Base-by-base conservation (phyloP, 768 basidiomycete species). In the Dioszegia hungarica region DNA sequence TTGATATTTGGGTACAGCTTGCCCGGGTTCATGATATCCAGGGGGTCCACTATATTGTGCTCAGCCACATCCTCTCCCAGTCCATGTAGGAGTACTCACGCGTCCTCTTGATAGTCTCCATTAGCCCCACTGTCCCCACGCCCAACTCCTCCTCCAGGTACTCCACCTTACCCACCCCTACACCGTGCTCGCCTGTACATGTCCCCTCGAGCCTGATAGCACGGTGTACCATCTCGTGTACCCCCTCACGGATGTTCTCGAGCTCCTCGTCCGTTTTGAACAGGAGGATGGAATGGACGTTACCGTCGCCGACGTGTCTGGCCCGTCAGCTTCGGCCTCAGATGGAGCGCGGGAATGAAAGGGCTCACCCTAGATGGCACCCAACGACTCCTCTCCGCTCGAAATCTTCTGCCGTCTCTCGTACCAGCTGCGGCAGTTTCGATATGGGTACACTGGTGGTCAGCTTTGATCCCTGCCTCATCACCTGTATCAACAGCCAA, bases 121-220 rank as follows among this genome's bases (percentile, higher is more conserved):
- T 91, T 10, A 94, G 78, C 44, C 84, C 82, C 11, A 95, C 85
- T 0, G 91, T 93, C 3, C 84, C 85, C 43, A 79, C 79, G 0
- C 93, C 93, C 0, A 97, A 81, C 73, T 97, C 93, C n/a, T 85
- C 81, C 17, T 78, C 73, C 1, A 97, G 81, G 74, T 89, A 94
- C 67, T 87, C 83, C 64, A 84, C 86, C 78, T 92, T 92, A 10
- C 90, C 90, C 6, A 91, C 75, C 0, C 90, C 90, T 14, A 92
- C 86, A 0, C 90, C 90, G 72, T 92, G 90, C 73, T 92, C 89
- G 9, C 78, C 79, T 1, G 77, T 77, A 62, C 78, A 80, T 2
- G 79, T 79, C 0, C 79, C 79, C 17, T 77, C 79, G 9, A 79
- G 64, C 19, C 66, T 59, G 48, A 79, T 78, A 2, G 78, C 79